A percentile compares a stretch with the other conserved stretches of the same genome.
Conservation (phyloP, 805 yeast species). For the Starmerella tilneyi region DNA sequence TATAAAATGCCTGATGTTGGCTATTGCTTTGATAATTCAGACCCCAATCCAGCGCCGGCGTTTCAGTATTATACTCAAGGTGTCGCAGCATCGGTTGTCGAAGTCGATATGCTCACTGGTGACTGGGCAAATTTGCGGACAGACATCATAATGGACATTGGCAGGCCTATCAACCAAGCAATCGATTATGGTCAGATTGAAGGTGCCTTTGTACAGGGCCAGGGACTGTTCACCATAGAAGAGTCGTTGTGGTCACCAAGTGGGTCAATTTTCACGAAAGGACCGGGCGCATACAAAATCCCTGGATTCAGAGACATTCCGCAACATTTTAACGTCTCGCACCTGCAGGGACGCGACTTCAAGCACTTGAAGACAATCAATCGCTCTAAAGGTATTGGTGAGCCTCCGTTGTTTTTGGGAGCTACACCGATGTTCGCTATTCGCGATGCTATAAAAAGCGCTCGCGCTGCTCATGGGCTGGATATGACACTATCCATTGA, state of each 20-base stretch:
- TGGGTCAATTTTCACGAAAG: conserved; percentile 38
- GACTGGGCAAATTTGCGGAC: conserved; percentile 38
- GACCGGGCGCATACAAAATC: conserved; percentile 43
- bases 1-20: conserved; percentile 44
- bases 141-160: conserved; percentile 42
- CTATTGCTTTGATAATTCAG: conserved; percentile 33
- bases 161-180: conserved; percentile 41
- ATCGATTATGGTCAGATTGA: conserved; percentile 44
- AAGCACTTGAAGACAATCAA: conserved; percentile 38
- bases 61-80: conserved; percentile 42
- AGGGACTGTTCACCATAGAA: conserved; percentile 42
- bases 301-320: conserved; percentile 44
- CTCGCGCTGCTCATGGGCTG: conserved; percentile 32
- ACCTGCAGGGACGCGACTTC: conserved; percentile 36
- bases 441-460: conserved; percentile 36
- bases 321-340: conserved; percentile 37
- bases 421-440: conserved; percentile 37
- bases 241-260: conserved; percentile 40
- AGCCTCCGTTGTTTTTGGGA: conserved; percentile 43
- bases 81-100: conserved; percentile 36
- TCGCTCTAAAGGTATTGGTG: conserved; percentile 41
- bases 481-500: conserved; percentile 23
- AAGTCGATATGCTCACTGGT: conserved; percentile 41
- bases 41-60: conserved; percentile 38
- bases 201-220: conserved; percentile 43